Evolutionary conservation across 2,329 filamentous ascomycete species (phyloP).

Genomic region (Sporothrix euskadiensis): DNA sequence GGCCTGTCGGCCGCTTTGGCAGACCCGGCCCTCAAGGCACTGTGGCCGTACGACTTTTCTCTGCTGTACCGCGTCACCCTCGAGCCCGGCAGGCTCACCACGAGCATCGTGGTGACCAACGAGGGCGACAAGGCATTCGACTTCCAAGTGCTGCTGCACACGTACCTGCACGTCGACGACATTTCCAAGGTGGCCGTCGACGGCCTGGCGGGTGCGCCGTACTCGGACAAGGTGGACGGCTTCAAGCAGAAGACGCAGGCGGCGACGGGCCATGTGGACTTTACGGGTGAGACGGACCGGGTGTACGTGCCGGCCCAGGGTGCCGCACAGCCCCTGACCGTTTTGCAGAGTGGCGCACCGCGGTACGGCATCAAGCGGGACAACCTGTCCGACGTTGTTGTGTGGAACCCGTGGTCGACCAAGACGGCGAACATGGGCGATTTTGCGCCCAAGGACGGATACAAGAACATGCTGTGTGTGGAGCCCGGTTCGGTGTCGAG

Average conservation of each 20-base stretch:
- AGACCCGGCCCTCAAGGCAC: constrained; percentile 63
- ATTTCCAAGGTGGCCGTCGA: constrained; percentile 71
- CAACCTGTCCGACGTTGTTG: constrained; percentile 82
- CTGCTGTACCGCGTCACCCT: constrained; percentile 92
- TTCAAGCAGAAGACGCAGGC: constrained; percentile 65
- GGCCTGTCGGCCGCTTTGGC: constrained; percentile 77
- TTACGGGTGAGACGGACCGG: constrained; percentile 81
- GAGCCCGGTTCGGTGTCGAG: constrained; percentile 82
- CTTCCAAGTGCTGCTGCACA: constrained; percentile 88
- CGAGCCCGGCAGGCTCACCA: constrained; percentile 71
- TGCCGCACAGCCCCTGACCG: constrained; percentile 57
- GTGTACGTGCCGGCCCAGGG: constrained; percentile 74
- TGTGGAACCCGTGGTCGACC: constrained; percentile 96
- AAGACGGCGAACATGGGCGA: constrained; percentile 81
- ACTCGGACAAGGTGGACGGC: constrained; percentile 79
- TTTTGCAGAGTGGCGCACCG: constrained; percentile 63
- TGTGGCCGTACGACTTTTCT: constrained; percentile 86
- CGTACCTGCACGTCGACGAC: constrained; percentile 80
- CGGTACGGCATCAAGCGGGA: constrained; percentile 76
- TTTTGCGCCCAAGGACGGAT: constrained; percentile 86
- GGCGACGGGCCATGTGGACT: constrained; percentile 56
- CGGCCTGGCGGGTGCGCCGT: constrained; percentile 74
- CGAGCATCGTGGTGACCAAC: constrained; percentile 84
- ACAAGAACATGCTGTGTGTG: constrained; percentile 90
- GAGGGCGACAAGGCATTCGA: constrained; percentile 81